phyloP scores from a whole-genome alignment of 2,329 filamentous ascomycete genomes.

The Xenoacremonium recifei region DNA sequence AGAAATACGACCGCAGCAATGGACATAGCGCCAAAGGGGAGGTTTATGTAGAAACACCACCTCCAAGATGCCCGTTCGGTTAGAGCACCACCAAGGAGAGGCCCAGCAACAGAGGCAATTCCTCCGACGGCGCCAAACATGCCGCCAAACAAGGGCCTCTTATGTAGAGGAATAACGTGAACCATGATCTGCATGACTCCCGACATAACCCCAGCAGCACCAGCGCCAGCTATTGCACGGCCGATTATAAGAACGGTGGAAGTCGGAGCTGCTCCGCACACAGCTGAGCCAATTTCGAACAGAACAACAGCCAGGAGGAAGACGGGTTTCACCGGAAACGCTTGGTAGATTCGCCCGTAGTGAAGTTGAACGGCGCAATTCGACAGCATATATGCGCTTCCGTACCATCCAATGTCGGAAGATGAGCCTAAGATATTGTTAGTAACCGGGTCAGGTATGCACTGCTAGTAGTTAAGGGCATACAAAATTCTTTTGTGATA shows the following conservation, averaged over 20 bases:
- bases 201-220: conserved; percentile 51
- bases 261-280: conserved; percentile 30
- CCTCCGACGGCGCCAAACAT: conserved; percentile 41
- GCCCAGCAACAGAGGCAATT: conserved; percentile 31
- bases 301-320: conserved; percentile 23
- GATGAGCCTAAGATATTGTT: too few relatives aligned
- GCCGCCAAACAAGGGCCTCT: conserved; percentile 25
- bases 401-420: conserved; percentile 31
- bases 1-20: conserved; percentile 23
- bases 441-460: too few relatives aligned
- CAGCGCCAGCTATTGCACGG: conserved; percentile 49
- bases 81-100: conserved; percentile 27
- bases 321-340: conserved; percentile 31
- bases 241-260: conserved; percentile 50
- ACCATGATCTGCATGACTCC: conserved; percentile 32
- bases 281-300: conserved; percentile 30
- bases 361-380: conserved; percentile 35
- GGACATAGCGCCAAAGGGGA: conserved; percentile 33
- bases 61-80: conserved; percentile 29
- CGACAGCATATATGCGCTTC: conserved; percentile 37
- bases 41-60: conserved; percentile 38
- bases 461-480: too few relatives aligned
- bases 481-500: too few relatives aligned
- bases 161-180: conserved; percentile 40
- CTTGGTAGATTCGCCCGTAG: conserved; percentile 42